Evolutionary conservation across 306 rosid genomes (phyloP), one percentile per base, ranked within the genome.

Genomic region (Spatholobus suberectus): DNA sequence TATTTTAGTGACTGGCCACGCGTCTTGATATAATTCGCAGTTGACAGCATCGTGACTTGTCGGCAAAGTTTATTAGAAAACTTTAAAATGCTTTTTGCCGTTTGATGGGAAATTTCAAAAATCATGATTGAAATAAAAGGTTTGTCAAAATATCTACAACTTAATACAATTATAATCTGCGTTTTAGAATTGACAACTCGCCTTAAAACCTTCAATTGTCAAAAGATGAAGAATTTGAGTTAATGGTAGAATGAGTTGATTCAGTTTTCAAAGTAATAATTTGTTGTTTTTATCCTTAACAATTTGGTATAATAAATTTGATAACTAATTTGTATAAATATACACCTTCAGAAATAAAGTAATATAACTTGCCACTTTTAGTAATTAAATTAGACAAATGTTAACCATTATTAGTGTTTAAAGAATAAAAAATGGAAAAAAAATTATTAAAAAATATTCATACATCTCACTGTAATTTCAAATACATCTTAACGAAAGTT

Each of bases 191-290:
- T 23, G 44, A 79, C 83, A 68, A 15, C 14, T 68, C 17, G 52
- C 76, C 76, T 38, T 40, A 6, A 38, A 26, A 41, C 46, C 61
- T 44, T 70, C 41, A n/a, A 69, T 54, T 69, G 59, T 79, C 70
- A 66, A 73, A 49, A 49, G 20, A 37, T 49, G 66, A 49, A 67
- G 75, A 65, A 35, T 51, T 51, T 65, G 20, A 46, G 63, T n/a
- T 9, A 9, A 9, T 34, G 18, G 47, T 49, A 49, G 62, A 20
- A 49, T 51, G 44, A 49, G 21, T 15, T 14, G 1, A 49, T 49
- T 13, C 8, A 49, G 21, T 12, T 49, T 49, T 49, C 55, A 15
- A 49, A 0, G 20, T 49, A 14, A 17, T 49, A 49, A 49, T 7
- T 15, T 15, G 55, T 49, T 44, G 55, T 49, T 44, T 29, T 29